Evolutionary conservation across 73 alveolate genomes (phyloP).

Genomic region (Uronychia setigera): DNA sequence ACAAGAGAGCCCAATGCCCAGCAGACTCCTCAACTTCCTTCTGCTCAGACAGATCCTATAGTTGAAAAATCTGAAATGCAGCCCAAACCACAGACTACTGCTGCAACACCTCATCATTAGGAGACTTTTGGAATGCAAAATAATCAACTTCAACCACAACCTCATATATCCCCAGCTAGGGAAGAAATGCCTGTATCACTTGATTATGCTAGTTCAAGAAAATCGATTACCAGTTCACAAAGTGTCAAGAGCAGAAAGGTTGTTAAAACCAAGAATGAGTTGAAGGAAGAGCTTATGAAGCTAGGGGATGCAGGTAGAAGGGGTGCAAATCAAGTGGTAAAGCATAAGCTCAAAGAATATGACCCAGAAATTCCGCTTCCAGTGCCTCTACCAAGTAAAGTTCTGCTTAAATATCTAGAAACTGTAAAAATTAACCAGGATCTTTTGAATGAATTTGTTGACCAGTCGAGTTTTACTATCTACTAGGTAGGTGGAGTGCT

Average conservation of each 20-base stretch:
- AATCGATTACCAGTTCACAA: neutral
- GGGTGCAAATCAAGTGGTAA: neutral
- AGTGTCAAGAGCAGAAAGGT: neutral
- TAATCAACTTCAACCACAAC: neutral
- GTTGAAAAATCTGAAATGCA: too few species aligned
- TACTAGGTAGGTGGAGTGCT: too few species aligned
- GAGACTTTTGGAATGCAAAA: neutral
- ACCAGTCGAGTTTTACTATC: neutral
- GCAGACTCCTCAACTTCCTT: too few species aligned
- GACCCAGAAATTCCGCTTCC: neutral
- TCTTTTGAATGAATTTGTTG: neutral
- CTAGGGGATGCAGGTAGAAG: neutral
- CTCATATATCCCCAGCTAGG: neutral
- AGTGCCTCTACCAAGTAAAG: neutral
- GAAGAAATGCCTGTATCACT: neutral
- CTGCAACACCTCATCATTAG: neutral
- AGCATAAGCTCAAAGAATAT: neutral
- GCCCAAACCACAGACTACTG: too few species aligned
- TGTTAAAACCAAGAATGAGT: neutral
- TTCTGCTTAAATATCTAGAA: neutral
- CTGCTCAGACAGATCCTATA: too few species aligned
- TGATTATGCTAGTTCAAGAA: neutral
- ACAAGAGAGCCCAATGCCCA: too few species aligned
- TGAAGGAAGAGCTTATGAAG: neutral
- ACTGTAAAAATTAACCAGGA: slow-evolving; percentile 5